Evolutionary conservation across 2,329 filamentous ascomycete genomes (phyloP), one percentile per base, ranked within the genome.

Genomic region (Ascocoryne sarcoides): DNA sequence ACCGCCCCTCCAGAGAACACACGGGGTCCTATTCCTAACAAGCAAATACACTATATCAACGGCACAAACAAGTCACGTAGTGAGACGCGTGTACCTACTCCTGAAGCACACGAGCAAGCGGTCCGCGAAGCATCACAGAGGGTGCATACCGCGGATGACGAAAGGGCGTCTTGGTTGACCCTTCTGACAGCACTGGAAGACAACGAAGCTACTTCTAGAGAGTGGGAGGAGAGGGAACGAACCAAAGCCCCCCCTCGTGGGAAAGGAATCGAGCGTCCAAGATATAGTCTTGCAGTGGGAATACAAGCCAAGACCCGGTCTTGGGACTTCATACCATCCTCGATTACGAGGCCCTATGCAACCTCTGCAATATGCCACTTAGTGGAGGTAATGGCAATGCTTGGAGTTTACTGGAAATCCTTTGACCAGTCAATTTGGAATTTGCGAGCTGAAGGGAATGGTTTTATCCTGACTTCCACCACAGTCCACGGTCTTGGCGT

Each of bases 391-490:
- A 58, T 58, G 42, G 49, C 56, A 7, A 57, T 61, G 42, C 34
- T 63, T 44, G 63, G 74, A 5, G 63, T 78, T 5, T 67, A 78
- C 55, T 78, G 74, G 74, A 73, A 70, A 46, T 69, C 72, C 39
- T 77, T 77, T 47, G 69, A 76, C 48, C 63, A 70, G 23, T 65
- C 58, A 7, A 58, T 58, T 10, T 69, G 75, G 47, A 66, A 66
- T 14, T 70, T 75, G 36, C 67, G 59, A 43, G 61, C 61, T 9
- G 59, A 61, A 52, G 61, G 61, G 2, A 60, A 61, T 37, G 60
- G 60, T 1, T 58, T 61, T 23, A 60, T 58, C 19, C 38, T 63
- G 30, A 60, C 57, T 5, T 62, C 60, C 3, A 60, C 57, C 0
- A 45, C 48, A 3, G 57, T 62, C 10, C 55, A 56, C 37, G 72